Evolutionary conservation across 371 early-diverging fungal species (phyloP).

Genomic region (Mucor mucedo): DNA sequence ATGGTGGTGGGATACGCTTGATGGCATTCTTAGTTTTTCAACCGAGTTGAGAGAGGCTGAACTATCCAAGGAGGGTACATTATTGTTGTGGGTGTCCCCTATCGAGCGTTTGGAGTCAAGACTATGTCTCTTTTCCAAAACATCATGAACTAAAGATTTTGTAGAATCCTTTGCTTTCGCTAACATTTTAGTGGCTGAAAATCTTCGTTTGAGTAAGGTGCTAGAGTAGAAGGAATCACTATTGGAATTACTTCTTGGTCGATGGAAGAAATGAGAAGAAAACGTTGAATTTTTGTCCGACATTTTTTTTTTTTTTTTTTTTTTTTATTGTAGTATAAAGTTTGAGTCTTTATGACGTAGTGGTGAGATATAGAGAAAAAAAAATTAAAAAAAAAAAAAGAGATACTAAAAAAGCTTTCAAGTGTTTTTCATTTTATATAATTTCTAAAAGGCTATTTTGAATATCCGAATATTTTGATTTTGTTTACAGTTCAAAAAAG

Average conservation of each 20-base stretch:
- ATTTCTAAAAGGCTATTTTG: background rate
- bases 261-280: conserved; percentile 11
- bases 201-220: conserved; percentile 9
- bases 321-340: no score
- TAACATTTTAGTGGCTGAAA: conserved; percentile 22
- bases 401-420: background rate
- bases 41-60: background rate
- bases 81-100: background rate
- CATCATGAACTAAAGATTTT: conserved; percentile 20
- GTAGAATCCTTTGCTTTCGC: conserved; percentile 28
- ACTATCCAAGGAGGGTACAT: background rate
- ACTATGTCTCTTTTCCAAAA: conserved; percentile 17
- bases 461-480: conserved; percentile 2
- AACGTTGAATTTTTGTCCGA: conserved; percentile 1
- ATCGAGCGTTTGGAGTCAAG: conserved; percentile 15
- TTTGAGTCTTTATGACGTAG: no score
- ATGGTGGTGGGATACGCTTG: background rate
- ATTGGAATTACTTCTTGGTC: background rate
- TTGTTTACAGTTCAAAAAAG: background rate
- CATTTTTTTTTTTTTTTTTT: conserved; percentile 1
- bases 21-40: background rate
- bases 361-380: background rate
- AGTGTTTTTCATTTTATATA: background rate
- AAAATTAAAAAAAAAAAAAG: background rate
- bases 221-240: background rate